Base-by-base conservation (phyloP, 2,329 filamentous ascomycete genomes). In the Bimuria novae-zelandiae region DNA sequence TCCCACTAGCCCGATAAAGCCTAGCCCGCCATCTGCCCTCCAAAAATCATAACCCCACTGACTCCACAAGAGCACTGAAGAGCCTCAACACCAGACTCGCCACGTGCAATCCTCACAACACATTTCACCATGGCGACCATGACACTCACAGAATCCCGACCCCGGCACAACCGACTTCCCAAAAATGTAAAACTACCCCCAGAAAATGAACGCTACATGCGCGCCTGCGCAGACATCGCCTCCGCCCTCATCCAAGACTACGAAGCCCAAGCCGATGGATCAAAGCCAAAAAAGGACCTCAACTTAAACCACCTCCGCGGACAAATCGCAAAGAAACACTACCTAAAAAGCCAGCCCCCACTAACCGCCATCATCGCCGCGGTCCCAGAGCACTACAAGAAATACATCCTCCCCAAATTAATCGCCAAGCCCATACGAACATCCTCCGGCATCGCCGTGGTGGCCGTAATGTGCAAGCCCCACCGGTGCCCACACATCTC, bases 391-490 rank as follows among this genome's bases (percentile, higher is more conserved):
- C 92, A 97, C 74, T 97, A 97, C 79, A 99, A 97, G 81, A 99
- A 97, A 79, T 97, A 97, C 69, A 97, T 99, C 56, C 77, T 97
- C 57, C 94, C 92, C 17, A 96, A 96, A 77, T 80, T 99, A 57
- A 92, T 99, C 64, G 94, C 95, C 22, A 99, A 99, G 76, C 94
- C 94, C 1, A 97, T 99, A 55, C 84, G 90, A 65, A 97, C 93
- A 14, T 96, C 93, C 0, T 97, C 92, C 47, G 94, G 94, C 52
- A 99, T 99, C 65, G 94, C 94, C 2, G 94, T 99, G 7, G 94
- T 99, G 41, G 94, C 95, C 37, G 95, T 99, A 63, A 99, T 99
- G 94, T 97, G 94, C 83, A 99, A 99, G 76, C 94, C 94, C 21
- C 94, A 99, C 74, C 84, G 94, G 71, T 99, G 94, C 70, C 94